Base-by-base conservation (phyloP, 1,139 yeast species). In the Fermentozyma sake region DNA sequence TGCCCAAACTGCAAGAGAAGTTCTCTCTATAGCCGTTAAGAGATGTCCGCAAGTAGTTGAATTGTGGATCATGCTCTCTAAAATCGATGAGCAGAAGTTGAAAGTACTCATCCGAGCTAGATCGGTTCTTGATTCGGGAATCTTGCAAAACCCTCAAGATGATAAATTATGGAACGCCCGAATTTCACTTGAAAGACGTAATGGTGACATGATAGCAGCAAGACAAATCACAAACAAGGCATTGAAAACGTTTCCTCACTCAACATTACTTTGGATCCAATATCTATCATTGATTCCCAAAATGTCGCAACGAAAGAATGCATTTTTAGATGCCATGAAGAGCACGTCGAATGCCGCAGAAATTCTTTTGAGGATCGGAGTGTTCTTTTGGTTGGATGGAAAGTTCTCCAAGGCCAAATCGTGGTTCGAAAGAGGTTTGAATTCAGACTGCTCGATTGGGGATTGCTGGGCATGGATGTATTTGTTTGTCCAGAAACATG, bases 401-500 rank as follows among this genome's bases (percentile, higher is more conserved):
- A 84, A 83, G 41, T 55, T 65, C 21, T 55, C 69, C 2, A 79
- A 79, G 40, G 87, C 95, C 0, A 61, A 64, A 32, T 67, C 77
- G 10, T 89, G 96, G 91, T 73, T 87, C 39, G 80, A 80, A 25
- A 67, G 87, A 28, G 81, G 93, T 3, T 48, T 78, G 12, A 32
- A 24, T 8, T 62, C 61, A 19, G 77, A 79, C 34, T 51, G 60
- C 1, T 58, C 55, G 10, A 70, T 66, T 47, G 97, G 95, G 3
- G 97, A 89, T 50, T 55, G 68, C 4, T 87, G 95, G 86, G 73
- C 75, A 0, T 81, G 89, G 83, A 52, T 68, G 27, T 74, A 71
- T 45, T 64, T 68, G 22, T 76, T 52, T 32, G 31, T 38, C 18
- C 27, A 31, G 6, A 50, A 44, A 15, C 42, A 50, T 28, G 64